phyloP scores from a whole-genome alignment of 176 grass and related monocot genomes.

The Oryza meyeriana region DNA sequence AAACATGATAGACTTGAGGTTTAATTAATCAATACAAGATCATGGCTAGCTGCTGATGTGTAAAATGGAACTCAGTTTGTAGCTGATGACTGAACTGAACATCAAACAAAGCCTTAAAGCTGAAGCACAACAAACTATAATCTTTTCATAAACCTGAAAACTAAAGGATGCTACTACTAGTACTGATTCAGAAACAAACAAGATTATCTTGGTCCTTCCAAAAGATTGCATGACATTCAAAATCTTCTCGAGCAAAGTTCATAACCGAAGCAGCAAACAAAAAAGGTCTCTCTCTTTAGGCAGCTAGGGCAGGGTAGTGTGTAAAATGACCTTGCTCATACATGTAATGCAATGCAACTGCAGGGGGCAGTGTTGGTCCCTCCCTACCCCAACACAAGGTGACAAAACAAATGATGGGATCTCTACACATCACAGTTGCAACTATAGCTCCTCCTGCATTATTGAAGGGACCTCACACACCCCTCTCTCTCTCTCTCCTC shows the following conservation, averaged over 20 bases:
- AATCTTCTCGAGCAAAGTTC: not conserved
- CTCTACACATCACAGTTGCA: slow-evolving; percentile 18
- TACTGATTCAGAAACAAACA: not conserved
- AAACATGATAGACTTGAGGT: not conserved
- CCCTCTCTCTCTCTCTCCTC: not conserved
- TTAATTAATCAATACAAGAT: not conserved
- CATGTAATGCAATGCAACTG: not conserved
- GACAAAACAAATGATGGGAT: slow-evolving; percentile 36
- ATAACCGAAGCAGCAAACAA: not conserved
- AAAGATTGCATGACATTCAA: not conserved
- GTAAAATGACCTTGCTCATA: not conserved
- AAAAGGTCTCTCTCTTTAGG: not conserved
- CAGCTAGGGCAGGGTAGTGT: not conserved
- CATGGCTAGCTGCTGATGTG: not conserved
- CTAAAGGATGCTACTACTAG: not conserved
- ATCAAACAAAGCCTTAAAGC: not conserved
- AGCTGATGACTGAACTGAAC: too few species aligned
- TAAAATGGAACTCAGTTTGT: not conserved
- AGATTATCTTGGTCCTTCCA: not conserved
- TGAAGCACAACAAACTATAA: not conserved
- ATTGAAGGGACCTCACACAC: slow-evolving; percentile 20
- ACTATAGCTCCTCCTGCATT: not conserved
- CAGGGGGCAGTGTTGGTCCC: not conserved
- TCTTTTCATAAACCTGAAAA: not conserved
- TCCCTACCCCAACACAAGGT: not conserved